Conservation (phyloP, 192 early-diverging fungal species). For the Mortierella claussenii region DNA sequence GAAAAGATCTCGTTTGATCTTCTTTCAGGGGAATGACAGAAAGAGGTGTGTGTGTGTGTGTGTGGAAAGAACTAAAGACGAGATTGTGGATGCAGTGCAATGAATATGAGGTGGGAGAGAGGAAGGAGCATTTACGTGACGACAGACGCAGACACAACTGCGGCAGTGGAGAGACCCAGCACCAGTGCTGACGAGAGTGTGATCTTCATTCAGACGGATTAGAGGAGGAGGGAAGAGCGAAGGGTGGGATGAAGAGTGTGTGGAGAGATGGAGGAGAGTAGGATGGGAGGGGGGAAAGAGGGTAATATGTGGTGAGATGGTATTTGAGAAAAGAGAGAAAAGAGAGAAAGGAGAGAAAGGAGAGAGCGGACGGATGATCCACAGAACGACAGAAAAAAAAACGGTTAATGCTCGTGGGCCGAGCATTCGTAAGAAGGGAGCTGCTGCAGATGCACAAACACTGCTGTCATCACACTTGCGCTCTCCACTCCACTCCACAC, state of each 20-base stretch:
- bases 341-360: not conserved
- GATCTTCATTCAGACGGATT: conserved; percentile 1
- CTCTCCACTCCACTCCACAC: too few relatives aligned
- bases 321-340: not conserved
- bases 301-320: not conserved
- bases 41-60: not conserved
- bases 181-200: conserved; percentile 5
- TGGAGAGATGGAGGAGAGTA: not conserved
- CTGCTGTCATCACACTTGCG: too few relatives aligned
- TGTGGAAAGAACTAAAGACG: not conserved
- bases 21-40: not conserved
- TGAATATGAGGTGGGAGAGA: not conserved
- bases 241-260: not conserved
- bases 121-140: not conserved
- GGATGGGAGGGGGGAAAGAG: not conserved
- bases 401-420: too few relatives aligned
- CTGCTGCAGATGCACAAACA: too few relatives aligned
- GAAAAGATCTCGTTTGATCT: not conserved
- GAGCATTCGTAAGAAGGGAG: too few relatives aligned
- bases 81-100: not conserved
- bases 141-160: not conserved
- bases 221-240: not conserved
- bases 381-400: not conserved
- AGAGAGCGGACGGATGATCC: not conserved
- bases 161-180: not conserved